Conservation (phyloP, 1,284 basidiomycete genomes). For the Heliocybe sulcata region DNA sequence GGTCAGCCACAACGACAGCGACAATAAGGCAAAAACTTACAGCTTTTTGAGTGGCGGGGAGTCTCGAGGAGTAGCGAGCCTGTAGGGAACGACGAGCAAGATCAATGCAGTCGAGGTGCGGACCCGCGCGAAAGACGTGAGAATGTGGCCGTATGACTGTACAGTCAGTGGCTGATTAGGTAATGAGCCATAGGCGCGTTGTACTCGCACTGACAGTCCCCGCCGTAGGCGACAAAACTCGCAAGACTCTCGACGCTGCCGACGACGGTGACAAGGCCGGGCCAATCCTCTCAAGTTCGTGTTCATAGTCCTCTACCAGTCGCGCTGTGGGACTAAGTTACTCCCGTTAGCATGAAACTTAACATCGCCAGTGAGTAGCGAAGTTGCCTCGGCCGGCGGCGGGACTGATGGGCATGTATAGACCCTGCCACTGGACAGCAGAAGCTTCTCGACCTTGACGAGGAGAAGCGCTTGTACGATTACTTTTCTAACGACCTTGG, state of each 20-base stretch:
- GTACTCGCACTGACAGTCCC: constrained; percentile 7
- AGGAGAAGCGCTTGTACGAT: constrained; percentile 83
- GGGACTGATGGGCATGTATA: constrained; percentile 20
- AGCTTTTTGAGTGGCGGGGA: constrained; percentile 23
- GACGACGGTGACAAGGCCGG: constrained; percentile 28
- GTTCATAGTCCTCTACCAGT: constrained; percentile 4
- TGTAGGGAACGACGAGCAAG: constrained; percentile 21
- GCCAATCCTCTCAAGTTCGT: constrained; percentile 19
- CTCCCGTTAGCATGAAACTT: constrained; percentile 73
- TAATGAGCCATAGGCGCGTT: not conserved
- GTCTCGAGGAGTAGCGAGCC: constrained; percentile 34
- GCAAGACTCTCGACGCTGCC: constrained; percentile 29
- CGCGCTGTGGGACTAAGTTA: constrained; percentile 3
- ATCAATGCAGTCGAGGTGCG: too few species aligned
- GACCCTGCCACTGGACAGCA: constrained; percentile 95
- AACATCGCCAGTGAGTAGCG: constrained; percentile 85
- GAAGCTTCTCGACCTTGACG: constrained; percentile 93
- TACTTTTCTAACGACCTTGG: not conserved
- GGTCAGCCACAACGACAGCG: not conserved
- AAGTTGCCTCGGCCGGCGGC: not conserved
- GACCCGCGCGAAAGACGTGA: constrained; percentile 26
- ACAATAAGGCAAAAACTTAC: constrained; percentile 19
- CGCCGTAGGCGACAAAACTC: constrained; percentile 4
- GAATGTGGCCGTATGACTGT: constrained; percentile 29
- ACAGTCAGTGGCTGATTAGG: constrained; percentile 35